A percentile compares a stretch with the other conserved stretches of the same genome.
Conservation (phyloP, 192 early-diverging fungal species). For the Phlyctochytrium planicorne region DNA sequence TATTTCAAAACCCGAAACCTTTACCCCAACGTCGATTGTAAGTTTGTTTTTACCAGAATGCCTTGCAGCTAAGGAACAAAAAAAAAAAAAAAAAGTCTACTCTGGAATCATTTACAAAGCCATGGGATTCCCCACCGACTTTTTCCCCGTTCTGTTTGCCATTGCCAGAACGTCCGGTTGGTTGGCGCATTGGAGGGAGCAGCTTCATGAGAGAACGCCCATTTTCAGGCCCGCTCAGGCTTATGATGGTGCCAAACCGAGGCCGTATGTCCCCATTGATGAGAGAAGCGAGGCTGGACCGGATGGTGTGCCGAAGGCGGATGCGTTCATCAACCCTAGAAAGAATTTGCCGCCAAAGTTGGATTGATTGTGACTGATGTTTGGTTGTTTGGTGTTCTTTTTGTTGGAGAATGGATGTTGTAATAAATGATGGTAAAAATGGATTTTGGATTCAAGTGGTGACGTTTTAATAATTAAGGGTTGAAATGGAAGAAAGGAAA, state of each 20-base stretch:
- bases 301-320: neutral
- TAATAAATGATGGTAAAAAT: too few relatives aligned
- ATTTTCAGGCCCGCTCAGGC: slow-evolving; percentile 69
- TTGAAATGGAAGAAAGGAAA: too few relatives aligned
- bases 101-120: slow-evolving; percentile 63
- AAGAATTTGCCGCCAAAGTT: neutral
- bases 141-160: slow-evolving; percentile 71
- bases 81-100: slow-evolving; percentile 30
- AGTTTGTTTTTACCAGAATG: slow-evolving; percentile 3
- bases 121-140: slow-evolving; percentile 72
- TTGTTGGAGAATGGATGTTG: too few relatives aligned
- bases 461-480: too few relatives aligned
- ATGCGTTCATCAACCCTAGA: neutral
- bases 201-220: slow-evolving; percentile 49
- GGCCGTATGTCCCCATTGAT: slow-evolving; percentile 44
- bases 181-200: slow-evolving; percentile 67
- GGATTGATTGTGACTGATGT: too few relatives aligned
- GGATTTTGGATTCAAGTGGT: too few relatives aligned
- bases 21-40: slow-evolving; percentile 61
- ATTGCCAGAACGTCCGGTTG: slow-evolving; percentile 57
- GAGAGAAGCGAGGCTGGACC: slow-evolving; percentile 5
- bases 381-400: too few relatives aligned
- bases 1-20: slow-evolving; percentile 65
- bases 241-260: slow-evolving; percentile 48
- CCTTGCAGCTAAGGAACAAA: neutral